These are phyloP conservation scores for Pseudopyrenochaeta lycopersici DNA, from an alignment of 2,329 filamentous ascomycete species.

Conservation along the genomic window DNA sequence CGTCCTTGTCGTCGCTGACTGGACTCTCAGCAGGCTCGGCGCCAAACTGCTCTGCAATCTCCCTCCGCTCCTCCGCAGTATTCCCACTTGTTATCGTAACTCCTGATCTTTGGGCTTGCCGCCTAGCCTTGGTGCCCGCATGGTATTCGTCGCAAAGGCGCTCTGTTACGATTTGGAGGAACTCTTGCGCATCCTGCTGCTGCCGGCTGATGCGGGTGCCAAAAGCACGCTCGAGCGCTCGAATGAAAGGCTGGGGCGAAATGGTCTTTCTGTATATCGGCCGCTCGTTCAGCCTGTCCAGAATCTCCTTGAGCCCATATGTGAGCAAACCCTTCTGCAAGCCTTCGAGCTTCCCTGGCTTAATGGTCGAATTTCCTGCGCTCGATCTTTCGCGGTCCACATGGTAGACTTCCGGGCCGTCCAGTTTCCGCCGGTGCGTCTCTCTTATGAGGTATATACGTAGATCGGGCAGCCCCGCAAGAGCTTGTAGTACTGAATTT, in stretches of 20 bases:
- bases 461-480: slow-evolving; percentile 89
- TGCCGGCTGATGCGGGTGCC: slow-evolving; percentile 89
- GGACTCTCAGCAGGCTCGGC: slow-evolving; percentile 27
- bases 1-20: slow-evolving; percentile 45
- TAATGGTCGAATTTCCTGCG: slow-evolving; percentile 50
- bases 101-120: slow-evolving; percentile 57
- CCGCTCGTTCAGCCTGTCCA: slow-evolving; percentile 91
- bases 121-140: slow-evolving; percentile 78
- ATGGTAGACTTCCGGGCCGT: slow-evolving; percentile 78
- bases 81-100: slow-evolving; percentile 28
- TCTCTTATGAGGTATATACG: slow-evolving; percentile 92
- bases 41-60: slow-evolving; percentile 38
- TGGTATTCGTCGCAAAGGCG: slow-evolving; percentile 93
- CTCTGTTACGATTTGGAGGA: slow-evolving; percentile 92
- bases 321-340: slow-evolving; percentile 86
- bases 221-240: slow-evolving; percentile 84
- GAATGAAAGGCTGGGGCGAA: slow-evolving; percentile 83
- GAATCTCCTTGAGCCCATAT: slow-evolving; percentile 86
- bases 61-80: slow-evolving; percentile 24
- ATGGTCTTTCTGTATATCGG: slow-evolving; percentile 95
- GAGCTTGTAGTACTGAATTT: slow-evolving; percentile 92
- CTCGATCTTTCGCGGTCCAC: slow-evolving; percentile 61
- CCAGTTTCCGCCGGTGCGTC: slow-evolving; percentile 82
- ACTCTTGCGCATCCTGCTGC: slow-evolving; percentile 98
- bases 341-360: slow-evolving; percentile 61